phyloP scores from a whole-genome alignment of 768 basidiomycete species.

The Asterophora lycoperdoides region DNA sequence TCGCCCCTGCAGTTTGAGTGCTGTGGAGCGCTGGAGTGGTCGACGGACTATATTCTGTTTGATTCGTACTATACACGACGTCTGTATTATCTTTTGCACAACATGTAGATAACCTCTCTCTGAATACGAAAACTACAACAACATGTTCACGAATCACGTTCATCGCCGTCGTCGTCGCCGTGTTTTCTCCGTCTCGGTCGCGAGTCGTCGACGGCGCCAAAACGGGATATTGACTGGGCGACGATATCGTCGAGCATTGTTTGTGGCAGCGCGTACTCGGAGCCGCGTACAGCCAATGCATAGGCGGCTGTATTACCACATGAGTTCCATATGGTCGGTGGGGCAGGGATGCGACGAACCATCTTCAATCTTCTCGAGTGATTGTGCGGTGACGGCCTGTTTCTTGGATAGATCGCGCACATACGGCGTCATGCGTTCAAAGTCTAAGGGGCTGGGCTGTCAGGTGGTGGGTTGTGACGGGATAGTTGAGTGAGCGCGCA shows the following conservation, averaged over 20 bases:
- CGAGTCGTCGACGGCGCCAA: constrained; percentile 7
- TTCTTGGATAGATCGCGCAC: constrained; percentile 80
- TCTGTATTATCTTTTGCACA: constrained; percentile 2
- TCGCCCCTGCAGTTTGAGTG: constrained; percentile 3
- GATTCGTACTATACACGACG: neutral
- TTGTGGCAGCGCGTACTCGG: constrained; percentile 66
- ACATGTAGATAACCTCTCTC: neutral
- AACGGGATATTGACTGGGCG: constrained; percentile 40
- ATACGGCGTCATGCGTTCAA: constrained; percentile 71
- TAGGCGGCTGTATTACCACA: constrained; percentile 51
- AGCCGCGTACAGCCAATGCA: constrained; percentile 65
- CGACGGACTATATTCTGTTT: no score
- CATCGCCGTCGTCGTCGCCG: constrained; percentile 21
- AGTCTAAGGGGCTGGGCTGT: constrained; percentile 42
- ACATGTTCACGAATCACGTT: neutral
- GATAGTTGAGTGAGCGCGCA: constrained; percentile 19
- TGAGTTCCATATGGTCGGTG: constrained; percentile 4
- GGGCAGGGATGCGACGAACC: constrained; percentile 40
- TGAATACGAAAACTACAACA: neutral
- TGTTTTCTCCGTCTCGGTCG: constrained; percentile 15
- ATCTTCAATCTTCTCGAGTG: constrained; percentile 92
- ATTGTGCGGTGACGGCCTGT: constrained; percentile 78
- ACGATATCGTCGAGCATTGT: constrained; percentile 71
- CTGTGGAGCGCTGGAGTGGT: no score
- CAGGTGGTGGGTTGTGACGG: neutral